A percentile compares a stretch with the other conserved stretches of the same genome.
phyloP scores from a whole-genome alignment of 345 rosid species.

The Salix arbutifolia region DNA sequence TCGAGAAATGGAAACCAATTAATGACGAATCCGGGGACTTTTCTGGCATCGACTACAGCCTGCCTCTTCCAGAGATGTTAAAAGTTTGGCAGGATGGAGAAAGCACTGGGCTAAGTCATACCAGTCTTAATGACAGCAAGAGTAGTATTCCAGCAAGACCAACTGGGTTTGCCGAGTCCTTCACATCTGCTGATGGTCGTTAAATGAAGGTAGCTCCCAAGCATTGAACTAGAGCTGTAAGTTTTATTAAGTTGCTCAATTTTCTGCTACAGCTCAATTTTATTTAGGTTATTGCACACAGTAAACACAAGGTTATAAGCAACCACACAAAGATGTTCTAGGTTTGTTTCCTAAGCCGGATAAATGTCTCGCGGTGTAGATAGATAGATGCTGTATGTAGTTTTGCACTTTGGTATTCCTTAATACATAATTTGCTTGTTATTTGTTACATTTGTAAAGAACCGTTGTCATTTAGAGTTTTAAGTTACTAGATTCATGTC shows the following conservation, averaged over 20 bases:
- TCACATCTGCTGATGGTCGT: constrained; percentile 40
- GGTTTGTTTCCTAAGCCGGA: background rate
- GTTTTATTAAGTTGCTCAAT: background rate
- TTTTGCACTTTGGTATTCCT: background rate
- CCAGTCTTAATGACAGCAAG: constrained; percentile 30
- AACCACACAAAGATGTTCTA: too few species aligned
- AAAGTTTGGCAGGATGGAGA: constrained; percentile 46
- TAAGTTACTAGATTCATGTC: background rate
- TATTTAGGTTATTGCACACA: background rate
- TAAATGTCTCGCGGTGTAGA: background rate
- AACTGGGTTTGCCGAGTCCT: constrained; percentile 41
- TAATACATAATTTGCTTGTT: background rate
- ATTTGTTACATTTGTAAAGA: background rate
- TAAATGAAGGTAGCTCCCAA: constrained; percentile 5
- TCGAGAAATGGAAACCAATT: constrained; percentile 46
- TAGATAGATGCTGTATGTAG: background rate
- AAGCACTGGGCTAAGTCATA: constrained; percentile 14
- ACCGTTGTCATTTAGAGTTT: background rate
- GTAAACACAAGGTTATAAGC: background rate
- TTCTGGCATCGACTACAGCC: constrained; percentile 31
- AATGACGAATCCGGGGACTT: constrained; percentile 20
- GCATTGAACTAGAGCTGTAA: background rate
- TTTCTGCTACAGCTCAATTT: background rate
- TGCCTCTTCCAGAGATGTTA: constrained; percentile 44
- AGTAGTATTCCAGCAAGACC: constrained; percentile 42